Evolutionary conservation across 306 rosid species (phyloP).

Genomic region (Trichosanthes truncata): DNA sequence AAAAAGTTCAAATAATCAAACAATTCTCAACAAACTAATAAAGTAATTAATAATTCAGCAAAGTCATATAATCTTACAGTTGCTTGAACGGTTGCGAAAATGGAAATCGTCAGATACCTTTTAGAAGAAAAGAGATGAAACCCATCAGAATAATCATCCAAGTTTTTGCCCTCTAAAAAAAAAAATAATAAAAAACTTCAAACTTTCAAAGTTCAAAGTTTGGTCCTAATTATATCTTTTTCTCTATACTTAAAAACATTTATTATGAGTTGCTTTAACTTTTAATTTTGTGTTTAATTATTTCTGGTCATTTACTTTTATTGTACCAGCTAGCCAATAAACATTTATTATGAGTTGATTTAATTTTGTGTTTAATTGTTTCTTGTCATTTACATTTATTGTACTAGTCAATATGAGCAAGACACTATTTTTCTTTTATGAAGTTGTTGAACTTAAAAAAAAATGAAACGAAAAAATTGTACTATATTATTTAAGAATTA

Average conservation of each 20-base stretch:
- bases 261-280: too few species aligned
- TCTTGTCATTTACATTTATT: too few species aligned
- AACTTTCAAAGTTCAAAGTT: not conserved
- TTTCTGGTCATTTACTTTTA: too few species aligned
- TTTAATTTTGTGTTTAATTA: too few species aligned
- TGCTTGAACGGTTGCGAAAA: slow-evolving; percentile 78
- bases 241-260: not conserved
- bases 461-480: not conserved
- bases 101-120: slow-evolving; percentile 77
- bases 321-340: too few species aligned
- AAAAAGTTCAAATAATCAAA: not conserved
- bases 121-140: not conserved
- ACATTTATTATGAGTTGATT: not conserved
- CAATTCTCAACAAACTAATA: not conserved
- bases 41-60: not conserved
- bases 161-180: not conserved
- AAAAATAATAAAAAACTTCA: not conserved
- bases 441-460: too few species aligned
- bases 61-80: slow-evolving; percentile 31
- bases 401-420: too few species aligned
- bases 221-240: not conserved
- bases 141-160: not conserved
- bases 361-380: too few species aligned
- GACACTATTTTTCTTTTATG: too few species aligned
- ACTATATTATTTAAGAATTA: too few species aligned